Evolutionary conservation across 805 yeast species (phyloP), one percentile per base, ranked within the genome.

Genomic region (Tanozyma kutaoensis): DNA sequence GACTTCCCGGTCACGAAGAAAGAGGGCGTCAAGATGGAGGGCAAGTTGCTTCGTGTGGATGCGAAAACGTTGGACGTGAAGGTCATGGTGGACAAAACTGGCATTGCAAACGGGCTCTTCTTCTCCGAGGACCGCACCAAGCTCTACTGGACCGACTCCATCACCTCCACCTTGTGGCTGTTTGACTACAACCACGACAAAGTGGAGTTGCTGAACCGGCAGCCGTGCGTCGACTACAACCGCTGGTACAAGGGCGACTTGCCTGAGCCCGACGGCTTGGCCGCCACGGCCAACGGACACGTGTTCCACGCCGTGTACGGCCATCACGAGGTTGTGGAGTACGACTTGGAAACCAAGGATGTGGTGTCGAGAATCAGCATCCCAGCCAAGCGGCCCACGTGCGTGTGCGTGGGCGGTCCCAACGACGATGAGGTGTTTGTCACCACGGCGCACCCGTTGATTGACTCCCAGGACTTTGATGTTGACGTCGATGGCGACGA

Each of bases 241-340:
- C 23, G 22, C 25, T 37, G 23, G 14, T 39, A 26, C 28, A 43
- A 24, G 22, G 30, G 22, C 5, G 46, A 53, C 13, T 32, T 75
- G 7, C 38, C 41, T 4, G 91, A 73, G 38, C 95, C 95, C 0
- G 96, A 85, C 48, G 96, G 96, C 13, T 62, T 78, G 36, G 58
- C 74, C 15, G 51, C 78, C 36, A 70, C 78, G 23, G 50, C 50
- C 3, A 48, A 58, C 19, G 75, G 71, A 7, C 58, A 66, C 28
- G 43, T 85, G 22, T 78, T 67, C 51, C 57, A 72, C 4, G 79
- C 93, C 1, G 68, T 79, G 9, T 84, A 76, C 69, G 63, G 73
- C 15, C 63, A 77, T 2, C 46, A 56, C 23, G 45, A 66, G 14
- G 72, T 84, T 8, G 61, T 74, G 24, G 69, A 73, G 39, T 61